Evolutionary conservation across 2,329 filamentous ascomycete species (phyloP).

Genomic region (Nigrospora oryzae): DNA sequence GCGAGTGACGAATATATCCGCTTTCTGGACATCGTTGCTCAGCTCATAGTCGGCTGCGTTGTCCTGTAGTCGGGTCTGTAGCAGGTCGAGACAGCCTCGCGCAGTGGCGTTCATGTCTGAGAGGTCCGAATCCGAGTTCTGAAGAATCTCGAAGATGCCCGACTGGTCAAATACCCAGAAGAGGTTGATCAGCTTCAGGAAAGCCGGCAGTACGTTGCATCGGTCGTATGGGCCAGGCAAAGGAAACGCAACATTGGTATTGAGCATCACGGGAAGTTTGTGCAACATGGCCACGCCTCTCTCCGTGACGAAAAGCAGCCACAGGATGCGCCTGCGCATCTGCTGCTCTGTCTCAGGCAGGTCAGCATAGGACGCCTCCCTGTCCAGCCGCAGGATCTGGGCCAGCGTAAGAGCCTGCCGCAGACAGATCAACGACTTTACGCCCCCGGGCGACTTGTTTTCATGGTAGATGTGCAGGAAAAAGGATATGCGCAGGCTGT

Average conservation of each 20-base stretch:
- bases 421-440: slow-evolving; percentile 36
- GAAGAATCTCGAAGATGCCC: slow-evolving; percentile 36
- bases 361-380: slow-evolving; percentile 28
- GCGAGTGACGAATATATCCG: slow-evolving; percentile 38
- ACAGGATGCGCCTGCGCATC: slow-evolving; percentile 34
- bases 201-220: slow-evolving; percentile 35
- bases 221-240: slow-evolving; percentile 28
- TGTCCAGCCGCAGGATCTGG: slow-evolving; percentile 38
- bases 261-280: slow-evolving; percentile 36
- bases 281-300: slow-evolving; percentile 41
- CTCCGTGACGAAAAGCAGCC: slow-evolving; percentile 41
- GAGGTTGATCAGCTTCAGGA: slow-evolving; percentile 37
- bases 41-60: slow-evolving; percentile 26
- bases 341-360: slow-evolving; percentile 30
- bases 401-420: slow-evolving; percentile 43
- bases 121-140: slow-evolving; percentile 23
- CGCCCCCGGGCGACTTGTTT: slow-evolving; percentile 35
- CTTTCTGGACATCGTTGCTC: slow-evolving; percentile 38
- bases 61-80: slow-evolving; percentile 34
- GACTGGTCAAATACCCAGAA: slow-evolving; percentile 43
- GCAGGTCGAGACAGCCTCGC: slow-evolving; percentile 21
- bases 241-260: slow-evolving; percentile 27
- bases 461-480: slow-evolving; percentile 45
- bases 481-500: slow-evolving; percentile 36
- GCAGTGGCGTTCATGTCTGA: slow-evolving; percentile 20